Conservation (phyloP, 805 yeast genomes). For the Candida mattraensis region DNA sequence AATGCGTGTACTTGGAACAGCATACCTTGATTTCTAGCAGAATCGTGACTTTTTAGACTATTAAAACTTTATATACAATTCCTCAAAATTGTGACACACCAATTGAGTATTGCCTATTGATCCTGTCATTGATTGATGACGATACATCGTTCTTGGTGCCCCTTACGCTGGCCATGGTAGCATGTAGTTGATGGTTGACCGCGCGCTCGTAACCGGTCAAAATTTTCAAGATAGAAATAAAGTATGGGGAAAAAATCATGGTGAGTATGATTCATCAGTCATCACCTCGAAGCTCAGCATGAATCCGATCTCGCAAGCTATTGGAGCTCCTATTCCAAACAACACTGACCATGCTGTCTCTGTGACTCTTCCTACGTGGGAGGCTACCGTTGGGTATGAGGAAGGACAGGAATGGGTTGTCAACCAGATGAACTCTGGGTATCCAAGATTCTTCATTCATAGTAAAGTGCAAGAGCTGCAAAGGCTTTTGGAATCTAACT, state of each 20-base stretch:
- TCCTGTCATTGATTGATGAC: no score
- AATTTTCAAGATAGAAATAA: slow-evolving; percentile 1
- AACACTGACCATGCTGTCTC: slow-evolving; percentile 92
- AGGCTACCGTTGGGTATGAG: slow-evolving; percentile 87
- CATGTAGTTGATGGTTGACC: no score
- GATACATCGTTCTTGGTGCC: no score
- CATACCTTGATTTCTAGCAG: no score
- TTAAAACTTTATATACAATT: no score
- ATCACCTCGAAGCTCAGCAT: slow-evolving; percentile 8
- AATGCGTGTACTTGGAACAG: no score
- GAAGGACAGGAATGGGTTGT: slow-evolving; percentile 85
- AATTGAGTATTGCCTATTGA: no score
- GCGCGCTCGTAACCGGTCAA: no score
- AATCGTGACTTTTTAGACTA: no score
- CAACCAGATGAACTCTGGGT: slow-evolving; percentile 76
- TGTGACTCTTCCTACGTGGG: slow-evolving; percentile 95
- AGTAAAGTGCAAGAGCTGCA: slow-evolving; percentile 57
- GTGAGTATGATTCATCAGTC: slow-evolving; percentile 2
- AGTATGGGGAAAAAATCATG: slow-evolving; percentile 1
- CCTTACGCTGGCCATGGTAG: no score
- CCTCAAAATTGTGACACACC: no score
- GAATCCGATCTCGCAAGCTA: slow-evolving; percentile 37
- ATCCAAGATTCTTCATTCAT: slow-evolving; percentile 83
- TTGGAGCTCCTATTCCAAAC: slow-evolving; percentile 87
- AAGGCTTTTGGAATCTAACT: slow-evolving; percentile 56